Evolutionary conservation across 2,329 filamentous ascomycete species (phyloP), one percentile per base, ranked within the genome.

Genomic region (Fusarium haematococcum): DNA sequence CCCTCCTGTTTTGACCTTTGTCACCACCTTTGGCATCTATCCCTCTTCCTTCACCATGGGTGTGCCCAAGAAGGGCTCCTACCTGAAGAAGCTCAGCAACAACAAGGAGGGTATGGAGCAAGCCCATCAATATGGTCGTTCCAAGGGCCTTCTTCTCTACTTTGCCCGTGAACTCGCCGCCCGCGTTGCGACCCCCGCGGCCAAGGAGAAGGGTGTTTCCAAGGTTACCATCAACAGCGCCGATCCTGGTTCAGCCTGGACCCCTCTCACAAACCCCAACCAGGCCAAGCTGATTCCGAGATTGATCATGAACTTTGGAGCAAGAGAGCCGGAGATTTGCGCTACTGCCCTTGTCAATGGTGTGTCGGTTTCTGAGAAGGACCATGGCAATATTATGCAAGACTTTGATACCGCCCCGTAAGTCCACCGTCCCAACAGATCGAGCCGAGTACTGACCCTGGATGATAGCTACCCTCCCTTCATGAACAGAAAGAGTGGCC

Each of bases 271-370:
- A 6, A 79, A 77, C 23, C 81, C 82, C 0, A 83, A 83, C 68
- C 80, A 82, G 62, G 66, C 71, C 6, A 81, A 81, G 67, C 71
- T 83, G 30, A 84, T 84, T 18, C 82, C 82, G 0, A 75, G 82
- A 41, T 54, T 84, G 57, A 83, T 84, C 35, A 83, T 81, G 80
- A 83, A 84, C 68, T 79, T 83, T 69, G 79, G 79, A 27, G 81
- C 82, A 0, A 77, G 82, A 66, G 82, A 83, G 30, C 81, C 82
- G 0, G 71, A 80, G 25, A 79, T 82, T 39, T 79, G 82, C 33
- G 82, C 82, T n/a, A 81, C 80, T n/a, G 81, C 81, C 20, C 71
- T 84, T 20, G 80, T 83, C 37, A 84, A 84, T 66, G 82, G 82
- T 25, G 82, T 79, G 54, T 83, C 82, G 0, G 78, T 76, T 2